Conservation (phyloP, 768 basidiomycete genomes). For the Pilatotrama ljubarskyi region DNA sequence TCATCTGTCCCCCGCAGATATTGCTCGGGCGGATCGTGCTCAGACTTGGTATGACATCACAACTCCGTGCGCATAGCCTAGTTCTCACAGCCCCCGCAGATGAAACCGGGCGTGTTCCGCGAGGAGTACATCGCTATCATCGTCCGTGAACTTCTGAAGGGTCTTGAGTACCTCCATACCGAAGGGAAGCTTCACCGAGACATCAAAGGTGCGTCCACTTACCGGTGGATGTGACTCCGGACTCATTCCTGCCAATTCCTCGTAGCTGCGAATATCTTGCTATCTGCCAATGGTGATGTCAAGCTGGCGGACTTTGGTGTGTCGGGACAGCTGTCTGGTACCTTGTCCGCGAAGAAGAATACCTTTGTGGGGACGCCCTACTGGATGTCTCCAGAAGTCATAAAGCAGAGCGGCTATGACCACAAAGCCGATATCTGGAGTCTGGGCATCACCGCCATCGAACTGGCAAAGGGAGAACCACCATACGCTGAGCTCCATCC, state of each 20-base stretch:
- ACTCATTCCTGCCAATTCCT: background rate
- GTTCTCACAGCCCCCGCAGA: conserved; percentile 47
- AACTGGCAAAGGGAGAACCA: conserved; percentile 96
- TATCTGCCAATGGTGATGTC: conserved; percentile 91
- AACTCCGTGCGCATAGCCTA: conserved; percentile 9
- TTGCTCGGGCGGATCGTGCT: conserved; percentile 97
- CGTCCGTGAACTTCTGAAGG: conserved; percentile 85
- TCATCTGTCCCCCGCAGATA: conserved; percentile 53
- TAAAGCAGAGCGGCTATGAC: conserved; percentile 99
- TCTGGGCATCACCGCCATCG: conserved; percentile 95
- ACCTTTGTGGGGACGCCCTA: conserved; percentile 98
- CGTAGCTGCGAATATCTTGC: conserved; percentile 91
- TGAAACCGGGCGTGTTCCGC: conserved; percentile 97
- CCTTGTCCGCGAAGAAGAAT: conserved; percentile 93
- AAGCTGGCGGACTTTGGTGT: conserved; percentile 99
- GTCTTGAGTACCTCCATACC: conserved; percentile 92
- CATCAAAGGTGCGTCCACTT: conserved; percentile 79
- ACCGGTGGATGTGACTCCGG: background rate
- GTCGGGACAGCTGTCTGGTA: conserved; percentile 94
- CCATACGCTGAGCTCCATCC: conserved; percentile 98
- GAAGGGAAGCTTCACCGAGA: conserved; percentile 99
- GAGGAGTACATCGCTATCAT: conserved; percentile 99
- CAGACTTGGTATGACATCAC: conserved; percentile 72
- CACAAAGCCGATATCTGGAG: conserved; percentile 99
- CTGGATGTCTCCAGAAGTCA: conserved; percentile 99